A percentile compares a stretch with the other conserved stretches of the same genome.
These are phyloP conservation scores for Phaseolus coccineus DNA, from an alignment of 331 rosid genomes.

Conservation along the genomic window DNA sequence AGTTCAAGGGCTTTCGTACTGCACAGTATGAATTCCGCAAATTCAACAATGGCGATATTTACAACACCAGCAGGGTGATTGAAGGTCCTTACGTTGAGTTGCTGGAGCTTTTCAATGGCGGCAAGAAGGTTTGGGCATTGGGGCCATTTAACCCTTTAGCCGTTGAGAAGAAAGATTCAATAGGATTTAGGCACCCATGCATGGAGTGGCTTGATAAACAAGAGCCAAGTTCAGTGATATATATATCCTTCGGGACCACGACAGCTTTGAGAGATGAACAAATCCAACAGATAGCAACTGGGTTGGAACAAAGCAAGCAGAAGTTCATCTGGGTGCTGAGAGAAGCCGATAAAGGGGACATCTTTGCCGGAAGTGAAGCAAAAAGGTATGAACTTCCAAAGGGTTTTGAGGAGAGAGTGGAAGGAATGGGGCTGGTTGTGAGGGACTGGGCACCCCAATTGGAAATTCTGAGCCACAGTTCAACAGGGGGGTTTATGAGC, in stretches of 20 bases:
- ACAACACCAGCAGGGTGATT: constrained; percentile 36
- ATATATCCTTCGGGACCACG: constrained; percentile 44
- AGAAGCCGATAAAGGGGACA: constrained; percentile 47
- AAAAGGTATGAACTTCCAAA: constrained; percentile 30
- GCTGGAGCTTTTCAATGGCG: not conserved
- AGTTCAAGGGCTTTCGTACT: not conserved
- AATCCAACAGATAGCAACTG: constrained; percentile 29
- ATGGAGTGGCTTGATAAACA: constrained; percentile 47
- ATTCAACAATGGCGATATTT: constrained; percentile 18
- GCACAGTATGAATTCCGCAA: not conserved
- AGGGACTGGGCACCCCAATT: constrained; percentile 76
- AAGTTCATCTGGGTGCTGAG: constrained; percentile 45
- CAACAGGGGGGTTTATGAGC: constrained; percentile 72
- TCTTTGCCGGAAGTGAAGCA: constrained; percentile 30
- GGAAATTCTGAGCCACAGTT: constrained; percentile 59
- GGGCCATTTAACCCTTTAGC: constrained; percentile 39
- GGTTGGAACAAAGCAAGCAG: constrained; percentile 42
- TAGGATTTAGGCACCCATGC: not conserved
- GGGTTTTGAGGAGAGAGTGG: constrained; percentile 51
- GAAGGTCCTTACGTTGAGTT: constrained; percentile 21
- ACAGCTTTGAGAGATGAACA: constrained; percentile 7
- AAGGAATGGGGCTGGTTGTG: constrained; percentile 54
- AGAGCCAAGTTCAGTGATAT: constrained; percentile 41
- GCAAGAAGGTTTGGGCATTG: constrained; percentile 35
- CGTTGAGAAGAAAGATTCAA: constrained; percentile 27